phyloP scores from a whole-genome alignment of 345 rosid species.

The Rhodomyrtus tomentosa region DNA sequence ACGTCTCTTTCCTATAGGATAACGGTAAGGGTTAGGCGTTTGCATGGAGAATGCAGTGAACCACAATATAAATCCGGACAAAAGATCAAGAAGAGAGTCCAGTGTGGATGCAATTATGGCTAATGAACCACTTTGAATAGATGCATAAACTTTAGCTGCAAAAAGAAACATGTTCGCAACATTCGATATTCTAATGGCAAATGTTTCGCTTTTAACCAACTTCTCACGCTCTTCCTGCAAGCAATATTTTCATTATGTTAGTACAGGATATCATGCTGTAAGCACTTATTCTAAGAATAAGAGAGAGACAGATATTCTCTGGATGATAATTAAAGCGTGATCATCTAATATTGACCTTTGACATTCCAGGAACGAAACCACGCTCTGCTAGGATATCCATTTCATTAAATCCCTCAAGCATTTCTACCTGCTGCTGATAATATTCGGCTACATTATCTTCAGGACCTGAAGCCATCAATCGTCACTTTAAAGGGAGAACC shows the following conservation, averaged over 20 bases:
- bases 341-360: slow-evolving; percentile 38
- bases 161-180: slow-evolving; percentile 86
- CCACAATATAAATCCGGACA: slow-evolving; percentile 95
- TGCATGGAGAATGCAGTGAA: slow-evolving; percentile 96
- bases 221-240: slow-evolving; percentile 78
- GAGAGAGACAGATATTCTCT: not conserved
- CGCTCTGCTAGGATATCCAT: slow-evolving; percentile 91
- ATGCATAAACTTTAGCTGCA: slow-evolving; percentile 89
- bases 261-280: not conserved
- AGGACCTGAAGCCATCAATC: slow-evolving; percentile 29
- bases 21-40: slow-evolving; percentile 80
- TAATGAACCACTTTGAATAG: slow-evolving; percentile 80
- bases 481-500: not conserved
- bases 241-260: not conserved
- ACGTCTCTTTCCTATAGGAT: slow-evolving; percentile 91
- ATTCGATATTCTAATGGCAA: slow-evolving; percentile 88
- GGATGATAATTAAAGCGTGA: not conserved
- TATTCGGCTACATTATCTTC: slow-evolving; percentile 87
- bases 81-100: slow-evolving; percentile 96
- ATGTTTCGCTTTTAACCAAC: slow-evolving; percentile 79
- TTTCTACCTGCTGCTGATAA: slow-evolving; percentile 93
- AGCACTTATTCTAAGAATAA: not conserved
- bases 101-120: slow-evolving; percentile 94
- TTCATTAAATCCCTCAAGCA: slow-evolving; percentile 92
- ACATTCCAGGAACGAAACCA: slow-evolving; percentile 80